phyloP scores from a whole-genome alignment of 208 protist genomes.

The Phytomonas serpens region DNA sequence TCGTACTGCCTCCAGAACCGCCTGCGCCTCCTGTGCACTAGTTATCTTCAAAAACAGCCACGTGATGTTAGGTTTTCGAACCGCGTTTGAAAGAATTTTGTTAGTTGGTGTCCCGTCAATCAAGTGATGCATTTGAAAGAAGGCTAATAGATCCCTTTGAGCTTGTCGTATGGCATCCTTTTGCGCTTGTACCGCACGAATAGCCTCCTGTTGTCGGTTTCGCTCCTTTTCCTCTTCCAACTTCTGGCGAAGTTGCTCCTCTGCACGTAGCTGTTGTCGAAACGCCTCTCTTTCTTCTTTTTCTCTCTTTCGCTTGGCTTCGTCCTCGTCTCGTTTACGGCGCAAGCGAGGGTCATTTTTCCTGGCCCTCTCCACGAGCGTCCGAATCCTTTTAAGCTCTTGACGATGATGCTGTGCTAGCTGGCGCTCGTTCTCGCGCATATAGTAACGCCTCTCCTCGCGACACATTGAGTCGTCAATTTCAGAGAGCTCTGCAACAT shows the following conservation, averaged over 20 bases:
- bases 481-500: slow-evolving; percentile 90
- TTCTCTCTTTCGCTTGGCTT: slow-evolving; percentile 54
- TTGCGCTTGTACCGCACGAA: slow-evolving; percentile 21
- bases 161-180: slow-evolving; percentile 47
- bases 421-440: slow-evolving; percentile 93
- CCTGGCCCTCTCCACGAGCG: slow-evolving; percentile 84
- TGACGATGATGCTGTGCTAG: slow-evolving; percentile 72
- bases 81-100: slow-evolving; percentile 54
- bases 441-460: slow-evolving; percentile 96
- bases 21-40: slow-evolving; percentile 28
- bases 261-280: slow-evolving; percentile 52
- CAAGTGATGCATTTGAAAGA: slow-evolving; percentile 36
- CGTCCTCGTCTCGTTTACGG: slow-evolving; percentile 68
- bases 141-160: slow-evolving; percentile 29
- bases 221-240: slow-evolving; percentile 31
- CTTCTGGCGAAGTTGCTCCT: slow-evolving; percentile 45
- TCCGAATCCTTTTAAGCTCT: slow-evolving; percentile 85
- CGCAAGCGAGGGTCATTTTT: slow-evolving; percentile 91
- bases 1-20: slow-evolving; percentile 25
- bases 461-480: slow-evolving; percentile 88
- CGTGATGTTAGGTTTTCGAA: slow-evolving; percentile 53
- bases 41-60: slow-evolving; percentile 72
- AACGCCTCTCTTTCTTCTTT: slow-evolving; percentile 58
- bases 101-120: slow-evolving; percentile 62
- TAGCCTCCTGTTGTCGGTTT: slow-evolving; percentile 34